Evolutionary conservation across 495 filamentous ascomycete species (phyloP).

Genomic region (Astrocystis sublimbata): DNA sequence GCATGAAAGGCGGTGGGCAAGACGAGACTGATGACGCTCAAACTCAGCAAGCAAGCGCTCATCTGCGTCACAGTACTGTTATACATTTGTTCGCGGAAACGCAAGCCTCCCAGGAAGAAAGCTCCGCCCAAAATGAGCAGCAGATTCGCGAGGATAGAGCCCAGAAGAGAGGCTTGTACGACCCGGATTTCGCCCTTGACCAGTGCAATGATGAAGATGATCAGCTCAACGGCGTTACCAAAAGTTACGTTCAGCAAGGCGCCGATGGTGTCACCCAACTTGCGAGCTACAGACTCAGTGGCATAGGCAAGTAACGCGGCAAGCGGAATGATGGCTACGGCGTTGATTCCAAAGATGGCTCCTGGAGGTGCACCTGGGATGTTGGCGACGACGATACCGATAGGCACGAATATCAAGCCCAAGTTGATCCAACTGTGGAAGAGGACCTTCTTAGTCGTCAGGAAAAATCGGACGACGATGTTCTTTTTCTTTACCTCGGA

Average conservation of each 20-base stretch:
- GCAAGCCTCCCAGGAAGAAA: slow-evolving; percentile 81
- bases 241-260: slow-evolving; percentile 86
- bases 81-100: slow-evolving; percentile 90
- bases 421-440: slow-evolving; percentile 75
- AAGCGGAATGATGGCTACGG: slow-evolving; percentile 79
- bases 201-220: slow-evolving; percentile 78
- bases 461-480: slow-evolving; percentile 50
- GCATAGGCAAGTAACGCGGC: slow-evolving; percentile 78
- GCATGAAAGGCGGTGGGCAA: slow-evolving; percentile 81
- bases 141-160: slow-evolving; percentile 85
- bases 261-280: slow-evolving; percentile 77
- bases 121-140: slow-evolving; percentile 89
- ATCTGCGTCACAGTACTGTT: slow-evolving; percentile 94
- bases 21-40: slow-evolving; percentile 80
- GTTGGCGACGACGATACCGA: slow-evolving; percentile 68
- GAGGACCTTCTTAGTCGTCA: slow-evolving; percentile 55
- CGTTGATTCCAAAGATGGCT: slow-evolving; percentile 74
- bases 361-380: slow-evolving; percentile 36
- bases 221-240: slow-evolving; percentile 87
- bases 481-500: slow-evolving; percentile 43
- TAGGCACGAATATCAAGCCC: slow-evolving; percentile 76
- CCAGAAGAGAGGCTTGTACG: slow-evolving; percentile 84
- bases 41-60: slow-evolving; percentile 87
- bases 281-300: slow-evolving; percentile 77
- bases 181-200: slow-evolving; percentile 80